Conservation (phyloP, 495 filamentous ascomycete species). For the Penicillium angulare region DNA sequence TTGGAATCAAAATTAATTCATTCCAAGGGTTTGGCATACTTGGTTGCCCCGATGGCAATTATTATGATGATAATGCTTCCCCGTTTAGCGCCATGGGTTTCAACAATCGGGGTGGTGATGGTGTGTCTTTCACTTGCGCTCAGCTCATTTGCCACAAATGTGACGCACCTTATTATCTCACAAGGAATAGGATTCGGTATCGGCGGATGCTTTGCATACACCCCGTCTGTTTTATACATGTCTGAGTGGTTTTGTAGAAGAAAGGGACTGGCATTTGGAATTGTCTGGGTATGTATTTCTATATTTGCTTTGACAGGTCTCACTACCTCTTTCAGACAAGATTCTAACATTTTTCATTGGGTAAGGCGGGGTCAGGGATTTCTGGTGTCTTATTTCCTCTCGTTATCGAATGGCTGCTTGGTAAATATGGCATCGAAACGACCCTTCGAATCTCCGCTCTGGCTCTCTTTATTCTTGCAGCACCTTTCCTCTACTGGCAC, state of each 20-base stretch:
- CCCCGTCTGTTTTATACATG: slow-evolving; percentile 45
- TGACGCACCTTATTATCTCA: slow-evolving; percentile 44
- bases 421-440: slow-evolving; percentile 47
- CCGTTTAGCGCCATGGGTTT: slow-evolving; percentile 28
- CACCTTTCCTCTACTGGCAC: slow-evolving; percentile 55
- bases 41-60: slow-evolving; percentile 39
- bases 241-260: slow-evolving; percentile 52
- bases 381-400: slow-evolving; percentile 46
- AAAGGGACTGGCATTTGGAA: slow-evolving; percentile 48
- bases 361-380: slow-evolving; percentile 39
- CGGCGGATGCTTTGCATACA: slow-evolving; percentile 45
- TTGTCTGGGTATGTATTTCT: slow-evolving; percentile 33
- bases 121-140: slow-evolving; percentile 38
- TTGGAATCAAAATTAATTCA: background rate
- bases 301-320: background rate
- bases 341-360: too few species aligned
- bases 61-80: slow-evolving; percentile 33
- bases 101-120: slow-evolving; percentile 40
- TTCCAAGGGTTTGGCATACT: slow-evolving; percentile 32
- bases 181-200: slow-evolving; percentile 51
- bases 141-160: slow-evolving; percentile 43
- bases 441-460: slow-evolving; percentile 48
- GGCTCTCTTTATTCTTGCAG: slow-evolving; percentile 42
- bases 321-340: too few species aligned
- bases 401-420: slow-evolving; percentile 46